Evolutionary conservation across 2,329 filamentous ascomycete genomes (phyloP), one percentile per base, ranked within the genome.

Genomic region (Fusarium abutilonis): DNA sequence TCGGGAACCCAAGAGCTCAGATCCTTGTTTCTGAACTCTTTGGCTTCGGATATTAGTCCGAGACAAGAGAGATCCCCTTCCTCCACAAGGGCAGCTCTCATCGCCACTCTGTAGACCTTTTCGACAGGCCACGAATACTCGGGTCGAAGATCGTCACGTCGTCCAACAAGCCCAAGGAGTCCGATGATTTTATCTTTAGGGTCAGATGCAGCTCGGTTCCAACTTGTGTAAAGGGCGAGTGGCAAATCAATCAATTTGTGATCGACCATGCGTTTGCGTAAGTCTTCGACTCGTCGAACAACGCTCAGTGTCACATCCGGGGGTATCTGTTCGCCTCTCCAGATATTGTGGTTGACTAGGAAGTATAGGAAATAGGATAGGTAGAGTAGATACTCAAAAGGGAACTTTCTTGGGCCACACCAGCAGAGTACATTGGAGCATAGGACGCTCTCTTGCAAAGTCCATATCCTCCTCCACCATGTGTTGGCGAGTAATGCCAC

Each of bases 401-500:
- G 54, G 11, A 57, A 49, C 0, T 10, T 57, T 19, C 26, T 36
- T 4, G 42, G 15, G 0, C 54, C 54, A 1, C 26, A 49, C 51
- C 51, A 57, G 14, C 51, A 57, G 32, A 56, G 6, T 3, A 57
- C 54, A 11, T 38, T 49, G 2, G 38, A 19, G 8, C 51, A 57
- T 0, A 56, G 26, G 9, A 57, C 38, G 13, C 54, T 56, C 21
- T 56, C 54, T 17, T 57, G 54, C 15, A 56, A 15, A 2, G 54
- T 57, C 54, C 54, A 57, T 19, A 57, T 57, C 9, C 54, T 56
- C 10, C 13, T 56, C 54, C 43, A 57, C 54, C 51, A 57, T 6
- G 6, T 17, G 1, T 41, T 56, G 2, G 36, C 8, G 6, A 57
- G 54, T 9, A 57, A 32, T 3, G n/a, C 15, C 5, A 57, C 51